Evolutionary conservation across 2,329 filamentous ascomycete species (phyloP).

Genomic region (Aspergillus arachidicola): DNA sequence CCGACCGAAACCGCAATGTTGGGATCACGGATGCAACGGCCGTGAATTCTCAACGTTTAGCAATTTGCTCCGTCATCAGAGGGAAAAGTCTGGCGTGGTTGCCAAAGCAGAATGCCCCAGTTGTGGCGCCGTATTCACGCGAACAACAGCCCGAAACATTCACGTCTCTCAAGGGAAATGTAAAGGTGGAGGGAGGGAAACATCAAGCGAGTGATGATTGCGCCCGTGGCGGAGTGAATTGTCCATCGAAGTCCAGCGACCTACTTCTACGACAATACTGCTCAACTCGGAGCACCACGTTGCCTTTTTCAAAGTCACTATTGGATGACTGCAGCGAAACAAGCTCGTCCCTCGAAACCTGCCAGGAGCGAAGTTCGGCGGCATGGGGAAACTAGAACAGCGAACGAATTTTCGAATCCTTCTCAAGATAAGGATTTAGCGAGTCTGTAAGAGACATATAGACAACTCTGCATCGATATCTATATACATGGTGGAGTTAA

Average conservation of each 20-base stretch:
- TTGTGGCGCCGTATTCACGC: slow-evolving; percentile 90
- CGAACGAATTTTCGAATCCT: neutral
- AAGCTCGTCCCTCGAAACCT: neutral
- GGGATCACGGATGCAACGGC: slow-evolving; percentile 96
- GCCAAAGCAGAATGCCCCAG: slow-evolving; percentile 86
- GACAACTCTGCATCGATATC: neutral
- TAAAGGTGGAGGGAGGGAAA: slow-evolving; percentile 58
- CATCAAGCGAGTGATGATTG: slow-evolving; percentile 26
- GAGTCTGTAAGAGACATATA: neutral
- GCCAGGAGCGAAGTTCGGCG: neutral
- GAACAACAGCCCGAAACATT: slow-evolving; percentile 84
- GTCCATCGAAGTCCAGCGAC: neutral
- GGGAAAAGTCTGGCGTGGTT: slow-evolving; percentile 90
- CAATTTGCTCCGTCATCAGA: slow-evolving; percentile 87
- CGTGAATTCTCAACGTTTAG: slow-evolving; percentile 95
- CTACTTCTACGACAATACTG: too few species aligned
- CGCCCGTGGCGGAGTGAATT: neutral
- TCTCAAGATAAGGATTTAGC: neutral
- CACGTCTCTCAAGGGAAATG: slow-evolving; percentile 89
- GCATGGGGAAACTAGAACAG: neutral
- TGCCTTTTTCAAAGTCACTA: neutral
- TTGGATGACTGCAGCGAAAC: neutral
- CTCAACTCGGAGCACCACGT: neutral
- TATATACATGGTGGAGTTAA: neutral
- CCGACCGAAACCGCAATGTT: slow-evolving; percentile 91